phyloP scores from a whole-genome alignment of 345 rosid genomes.

The Litchi chinensis region DNA sequence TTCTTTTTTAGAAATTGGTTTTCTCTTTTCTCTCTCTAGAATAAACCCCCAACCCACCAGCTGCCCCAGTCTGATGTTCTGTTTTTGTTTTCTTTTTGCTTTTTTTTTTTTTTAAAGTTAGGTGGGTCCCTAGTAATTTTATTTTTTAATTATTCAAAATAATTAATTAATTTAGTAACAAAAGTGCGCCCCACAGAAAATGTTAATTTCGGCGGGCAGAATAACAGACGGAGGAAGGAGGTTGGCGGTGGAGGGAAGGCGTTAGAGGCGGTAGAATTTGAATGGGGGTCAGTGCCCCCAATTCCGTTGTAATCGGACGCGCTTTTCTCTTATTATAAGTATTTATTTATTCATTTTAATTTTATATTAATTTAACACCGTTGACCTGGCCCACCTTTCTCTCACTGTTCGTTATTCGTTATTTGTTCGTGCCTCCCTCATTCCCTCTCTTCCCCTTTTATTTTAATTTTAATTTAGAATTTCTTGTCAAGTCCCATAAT shows the following conservation, averaged over 20 bases:
- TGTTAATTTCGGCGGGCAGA: slow-evolving; percentile 20
- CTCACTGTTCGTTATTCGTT: neutral
- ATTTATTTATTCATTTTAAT: neutral
- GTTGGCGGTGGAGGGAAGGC: neutral
- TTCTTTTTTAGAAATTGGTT: slow-evolving; percentile 5
- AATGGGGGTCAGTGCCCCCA: slow-evolving; percentile 39
- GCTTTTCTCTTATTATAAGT: slow-evolving; percentile 13
- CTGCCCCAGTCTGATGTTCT: slow-evolving; percentile 15
- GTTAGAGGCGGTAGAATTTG: neutral
- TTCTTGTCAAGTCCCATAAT: too few species aligned
- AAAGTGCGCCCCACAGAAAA: neutral
- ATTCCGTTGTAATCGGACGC: slow-evolving; percentile 43
- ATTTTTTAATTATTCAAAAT: neutral
- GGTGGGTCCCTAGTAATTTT: neutral
- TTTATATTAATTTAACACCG: neutral
- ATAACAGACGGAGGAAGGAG: slow-evolving; percentile 21
- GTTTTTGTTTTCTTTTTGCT: slow-evolving; percentile 13
- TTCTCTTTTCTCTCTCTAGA: slow-evolving; percentile 21
- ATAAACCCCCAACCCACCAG: slow-evolving; percentile 24
- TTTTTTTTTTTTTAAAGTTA: neutral
- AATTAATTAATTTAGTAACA: neutral
- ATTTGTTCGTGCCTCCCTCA: slow-evolving; percentile 12
- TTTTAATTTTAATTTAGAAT: too few species aligned
- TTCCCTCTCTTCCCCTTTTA: neutral
- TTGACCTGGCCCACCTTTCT: slow-evolving; percentile 15